Evolutionary conservation across 192 early-diverging fungal genomes (phyloP).

Genomic region (Entomortierella parvispora): DNA sequence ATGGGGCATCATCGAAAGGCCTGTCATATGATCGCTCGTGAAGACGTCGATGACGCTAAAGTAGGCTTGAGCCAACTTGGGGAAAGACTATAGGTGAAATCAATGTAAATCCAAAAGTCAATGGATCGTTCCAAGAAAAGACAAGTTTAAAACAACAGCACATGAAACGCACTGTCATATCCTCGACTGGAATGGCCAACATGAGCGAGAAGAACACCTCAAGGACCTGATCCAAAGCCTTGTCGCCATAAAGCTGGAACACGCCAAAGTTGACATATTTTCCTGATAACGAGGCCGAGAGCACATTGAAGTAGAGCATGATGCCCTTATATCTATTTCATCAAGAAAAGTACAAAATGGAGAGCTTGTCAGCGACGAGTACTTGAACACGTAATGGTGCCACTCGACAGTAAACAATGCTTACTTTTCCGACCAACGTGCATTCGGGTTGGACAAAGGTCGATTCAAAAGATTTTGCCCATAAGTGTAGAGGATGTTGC

Average conservation of each 20-base stretch:
- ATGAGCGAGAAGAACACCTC: slow-evolving; percentile 74
- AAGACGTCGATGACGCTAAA: slow-evolving; percentile 78
- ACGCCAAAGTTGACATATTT: slow-evolving; percentile 94
- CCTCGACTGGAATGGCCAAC: slow-evolving; percentile 74
- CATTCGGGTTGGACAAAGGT: slow-evolving; percentile 22
- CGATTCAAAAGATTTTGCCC: slow-evolving; percentile 40
- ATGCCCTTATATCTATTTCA: slow-evolving; percentile 77
- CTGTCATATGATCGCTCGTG: slow-evolving; percentile 70
- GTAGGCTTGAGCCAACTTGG: slow-evolving; percentile 68
- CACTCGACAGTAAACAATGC: too few relatives aligned
- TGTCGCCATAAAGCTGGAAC: slow-evolving; percentile 87
- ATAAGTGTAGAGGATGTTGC: slow-evolving; percentile 40
- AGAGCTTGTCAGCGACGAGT: neutral
- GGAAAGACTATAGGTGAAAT: slow-evolving; percentile 58
- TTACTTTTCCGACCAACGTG: slow-evolving; percentile 47
- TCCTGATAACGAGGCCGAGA: slow-evolving; percentile 76
- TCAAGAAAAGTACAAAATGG: neutral
- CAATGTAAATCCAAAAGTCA: neutral
- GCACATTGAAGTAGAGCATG: slow-evolving; percentile 75
- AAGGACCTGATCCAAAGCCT: slow-evolving; percentile 75
- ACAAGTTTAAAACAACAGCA: too few relatives aligned
- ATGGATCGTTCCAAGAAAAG: too few relatives aligned
- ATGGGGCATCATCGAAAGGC: slow-evolving; percentile 66
- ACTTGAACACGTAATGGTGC: slow-evolving; percentile 4
- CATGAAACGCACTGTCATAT: slow-evolving; percentile 69